Conservation (phyloP, 164 flowering plant species). For the Annona squamosa region DNA sequence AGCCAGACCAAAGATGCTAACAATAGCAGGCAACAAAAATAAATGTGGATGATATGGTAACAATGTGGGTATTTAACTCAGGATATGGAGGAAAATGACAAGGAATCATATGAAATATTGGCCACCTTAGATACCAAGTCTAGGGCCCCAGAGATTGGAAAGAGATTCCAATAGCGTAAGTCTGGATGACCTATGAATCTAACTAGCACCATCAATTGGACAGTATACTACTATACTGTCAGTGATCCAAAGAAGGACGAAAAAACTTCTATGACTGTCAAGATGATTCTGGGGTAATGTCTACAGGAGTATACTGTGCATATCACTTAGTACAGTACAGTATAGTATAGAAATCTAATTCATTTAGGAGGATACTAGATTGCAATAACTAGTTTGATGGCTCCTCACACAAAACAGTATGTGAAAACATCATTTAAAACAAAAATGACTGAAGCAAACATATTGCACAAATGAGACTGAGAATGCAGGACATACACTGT, state of each 20-base stretch:
- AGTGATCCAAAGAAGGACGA: background rate
- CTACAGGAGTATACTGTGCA: background rate
- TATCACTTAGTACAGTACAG: background rate
- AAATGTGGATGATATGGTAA: no score
- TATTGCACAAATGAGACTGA: background rate
- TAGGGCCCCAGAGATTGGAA: no score
- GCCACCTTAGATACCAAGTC: no score
- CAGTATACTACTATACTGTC: background rate
- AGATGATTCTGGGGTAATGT: background rate
- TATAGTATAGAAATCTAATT: background rate
- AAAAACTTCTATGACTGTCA: background rate
- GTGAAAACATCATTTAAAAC: background rate
- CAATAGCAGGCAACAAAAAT: no score
- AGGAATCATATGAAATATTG: no score
- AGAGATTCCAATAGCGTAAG: no score
- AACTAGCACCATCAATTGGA: no score
- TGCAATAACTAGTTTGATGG: background rate
- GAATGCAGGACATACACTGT: constrained; percentile 43
- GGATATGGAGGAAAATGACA: no score
- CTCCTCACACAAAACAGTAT: background rate
- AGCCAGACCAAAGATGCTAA: no score
- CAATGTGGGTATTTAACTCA: no score
- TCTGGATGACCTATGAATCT: no score
- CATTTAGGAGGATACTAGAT: background rate
- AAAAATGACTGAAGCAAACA: background rate